These are phyloP conservation scores for Podosphaera fusca DNA, from an alignment of 2,329 filamentous ascomycete species.

Conservation along the genomic window DNA sequence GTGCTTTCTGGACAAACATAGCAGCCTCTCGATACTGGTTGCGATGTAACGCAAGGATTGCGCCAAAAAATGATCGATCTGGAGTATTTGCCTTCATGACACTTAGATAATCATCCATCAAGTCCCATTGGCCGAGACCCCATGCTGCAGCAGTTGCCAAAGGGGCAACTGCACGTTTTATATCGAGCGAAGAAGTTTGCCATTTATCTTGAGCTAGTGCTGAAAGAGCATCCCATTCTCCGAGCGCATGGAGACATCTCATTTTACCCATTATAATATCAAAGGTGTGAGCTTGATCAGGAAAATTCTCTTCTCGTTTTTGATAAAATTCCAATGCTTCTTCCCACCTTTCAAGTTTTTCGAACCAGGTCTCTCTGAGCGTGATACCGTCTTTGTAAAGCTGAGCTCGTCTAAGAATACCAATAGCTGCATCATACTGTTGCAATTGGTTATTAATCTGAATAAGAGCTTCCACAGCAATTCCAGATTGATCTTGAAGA, in stretches of 20 bases:
- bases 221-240: constrained; percentile 89
- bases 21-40: constrained; percentile 87
- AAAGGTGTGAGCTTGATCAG: constrained; percentile 64
- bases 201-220: constrained; percentile 79
- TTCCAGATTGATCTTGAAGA: constrained; percentile 86
- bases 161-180: constrained; percentile 76
- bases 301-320: constrained; percentile 52
- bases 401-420: constrained; percentile 88
- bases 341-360: constrained; percentile 95
- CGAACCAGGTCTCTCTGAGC: constrained; percentile 94
- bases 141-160: constrained; percentile 88
- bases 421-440: constrained; percentile 94
- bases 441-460: constrained; percentile 99
- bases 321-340: constrained; percentile 86
- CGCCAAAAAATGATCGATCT: constrained; percentile 91
- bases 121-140: constrained; percentile 90
- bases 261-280: constrained; percentile 99
- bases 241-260: constrained; percentile 88
- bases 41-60: constrained; percentile 80
- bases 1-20: constrained; percentile 71
- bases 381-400: constrained; percentile 83
- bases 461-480: constrained; percentile 88
- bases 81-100: constrained; percentile 89
- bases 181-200: constrained; percentile 69
- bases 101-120: constrained; percentile 90